phyloP scores from a whole-genome alignment of 2,329 filamentous ascomycete species.

The Teratosphaeria destructans region DNA sequence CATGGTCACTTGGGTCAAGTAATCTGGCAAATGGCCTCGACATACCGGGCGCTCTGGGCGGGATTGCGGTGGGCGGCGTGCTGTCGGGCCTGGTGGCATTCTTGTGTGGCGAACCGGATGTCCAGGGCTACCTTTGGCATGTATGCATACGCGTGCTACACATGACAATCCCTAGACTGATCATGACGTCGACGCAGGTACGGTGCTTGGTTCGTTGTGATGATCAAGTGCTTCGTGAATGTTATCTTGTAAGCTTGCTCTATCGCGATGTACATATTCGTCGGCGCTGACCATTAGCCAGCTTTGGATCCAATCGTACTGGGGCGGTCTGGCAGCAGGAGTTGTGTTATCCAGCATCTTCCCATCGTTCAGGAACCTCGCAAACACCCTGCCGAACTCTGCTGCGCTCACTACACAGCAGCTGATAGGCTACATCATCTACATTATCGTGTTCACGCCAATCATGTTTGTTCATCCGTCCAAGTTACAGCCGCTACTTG shows the following conservation, averaged over 20 bases:
- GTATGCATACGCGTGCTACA: background rate
- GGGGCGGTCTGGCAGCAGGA: background rate
- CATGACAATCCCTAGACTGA: background rate
- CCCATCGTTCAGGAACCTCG: background rate
- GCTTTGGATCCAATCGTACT: background rate
- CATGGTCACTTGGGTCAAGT: background rate
- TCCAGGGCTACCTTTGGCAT: background rate
- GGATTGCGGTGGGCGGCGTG: background rate
- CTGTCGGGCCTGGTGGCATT: background rate
- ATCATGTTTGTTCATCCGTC: constrained; percentile 6
- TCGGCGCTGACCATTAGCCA: background rate
- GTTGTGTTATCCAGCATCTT: background rate
- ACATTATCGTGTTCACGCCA: constrained; percentile 7
- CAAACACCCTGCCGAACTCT: background rate
- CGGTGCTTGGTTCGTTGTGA: background rate
- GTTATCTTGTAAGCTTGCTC: background rate
- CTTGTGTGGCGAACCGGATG: background rate
- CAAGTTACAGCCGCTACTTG: constrained; percentile 4
- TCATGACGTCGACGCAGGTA: background rate
- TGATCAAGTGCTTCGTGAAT: background rate
- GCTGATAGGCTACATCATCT: constrained; percentile 7
- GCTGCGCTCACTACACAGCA: background rate
- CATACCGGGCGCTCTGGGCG: background rate
- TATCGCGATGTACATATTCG: background rate
- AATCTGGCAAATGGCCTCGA: background rate